Conservation (phyloP, 768 basidiomycete species). For the Tylopilus felleus region DNA sequence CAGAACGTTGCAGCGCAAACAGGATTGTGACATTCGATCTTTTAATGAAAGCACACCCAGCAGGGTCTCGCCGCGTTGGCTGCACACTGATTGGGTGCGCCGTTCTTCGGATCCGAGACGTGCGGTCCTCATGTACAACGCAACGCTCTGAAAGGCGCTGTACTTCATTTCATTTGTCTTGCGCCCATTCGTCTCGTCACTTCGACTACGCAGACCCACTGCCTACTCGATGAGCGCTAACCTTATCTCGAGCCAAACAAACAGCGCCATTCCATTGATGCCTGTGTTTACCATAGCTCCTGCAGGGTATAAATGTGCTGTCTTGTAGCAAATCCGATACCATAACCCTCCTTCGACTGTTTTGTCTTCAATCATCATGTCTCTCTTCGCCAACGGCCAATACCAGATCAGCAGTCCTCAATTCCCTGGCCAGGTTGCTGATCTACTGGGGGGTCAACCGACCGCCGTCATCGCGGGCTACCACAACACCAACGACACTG, state of each 20-base stretch:
- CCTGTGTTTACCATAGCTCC: neutral
- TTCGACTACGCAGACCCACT: neutral
- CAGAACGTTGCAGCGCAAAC: too few relatives aligned
- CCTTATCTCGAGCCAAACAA: neutral
- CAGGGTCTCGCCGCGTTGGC: neutral
- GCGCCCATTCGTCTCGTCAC: neutral
- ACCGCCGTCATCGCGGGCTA: neutral
- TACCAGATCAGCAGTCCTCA: neutral
- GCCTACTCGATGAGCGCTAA: neutral
- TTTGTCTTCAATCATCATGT: neutral
- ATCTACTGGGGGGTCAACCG: neutral
- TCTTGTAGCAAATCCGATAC: neutral
- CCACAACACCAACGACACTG: neutral
- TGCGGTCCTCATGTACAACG: neutral
- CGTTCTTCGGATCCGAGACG: too few relatives aligned
- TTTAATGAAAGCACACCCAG: neutral
- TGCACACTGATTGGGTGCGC: neutral
- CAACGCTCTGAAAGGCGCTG: too few relatives aligned
- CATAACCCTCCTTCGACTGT: neutral
- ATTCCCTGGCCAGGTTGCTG: neutral
- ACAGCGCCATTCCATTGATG: neutral
- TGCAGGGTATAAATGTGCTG: neutral
- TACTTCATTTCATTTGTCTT: neutral
- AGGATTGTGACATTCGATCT: neutral
- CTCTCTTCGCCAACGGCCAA: neutral